Percentiles rank a stretch among this genome's conserved stretches.
Conservation (phyloP, 2,329 filamentous ascomycete genomes). For the Scedosporium minutisporum region DNA sequence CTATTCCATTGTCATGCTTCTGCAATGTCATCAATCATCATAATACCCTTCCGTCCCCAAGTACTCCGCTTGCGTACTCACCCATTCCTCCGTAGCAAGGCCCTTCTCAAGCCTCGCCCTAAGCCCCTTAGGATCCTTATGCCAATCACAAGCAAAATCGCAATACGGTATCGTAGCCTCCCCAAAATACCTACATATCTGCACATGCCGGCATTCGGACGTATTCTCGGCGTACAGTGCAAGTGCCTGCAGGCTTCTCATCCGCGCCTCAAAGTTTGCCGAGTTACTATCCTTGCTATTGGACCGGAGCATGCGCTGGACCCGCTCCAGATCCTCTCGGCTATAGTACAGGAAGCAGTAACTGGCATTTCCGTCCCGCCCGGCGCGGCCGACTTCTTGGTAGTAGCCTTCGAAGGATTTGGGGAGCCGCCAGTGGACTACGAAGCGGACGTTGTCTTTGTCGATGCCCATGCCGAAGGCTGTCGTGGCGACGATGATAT, state of each 20-base stretch:
- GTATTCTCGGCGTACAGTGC: slow-evolving; percentile 76
- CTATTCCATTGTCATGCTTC: neutral
- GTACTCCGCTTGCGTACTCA: slow-evolving; percentile 52
- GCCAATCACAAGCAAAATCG: slow-evolving; percentile 69
- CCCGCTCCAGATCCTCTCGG: slow-evolving; percentile 72
- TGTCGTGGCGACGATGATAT: slow-evolving; percentile 89
- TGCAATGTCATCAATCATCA: slow-evolving; percentile 27
- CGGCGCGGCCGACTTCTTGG: slow-evolving; percentile 87
- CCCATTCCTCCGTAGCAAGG: slow-evolving; percentile 51
- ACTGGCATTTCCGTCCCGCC: slow-evolving; percentile 78
- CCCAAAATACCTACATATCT: slow-evolving; percentile 71
- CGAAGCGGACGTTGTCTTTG: slow-evolving; percentile 88
- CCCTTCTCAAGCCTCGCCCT: slow-evolving; percentile 46
- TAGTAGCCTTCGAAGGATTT: slow-evolving; percentile 96
- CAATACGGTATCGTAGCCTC: slow-evolving; percentile 51
- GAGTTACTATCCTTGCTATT: slow-evolving; percentile 19
- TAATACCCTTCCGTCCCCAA: slow-evolving; percentile 47
- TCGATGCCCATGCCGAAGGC: slow-evolving; percentile 98
- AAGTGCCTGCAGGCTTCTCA: slow-evolving; percentile 57
- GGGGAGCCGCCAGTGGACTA: slow-evolving; percentile 87
- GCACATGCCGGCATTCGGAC: slow-evolving; percentile 60
- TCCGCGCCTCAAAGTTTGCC: slow-evolving; percentile 31
- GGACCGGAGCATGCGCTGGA: slow-evolving; percentile 43
- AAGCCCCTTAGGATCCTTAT: slow-evolving; percentile 55
- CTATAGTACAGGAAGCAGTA: slow-evolving; percentile 88